Evolutionary conservation across 805 yeast species (phyloP).

Genomic region (Helenozyma rhizophorensis): DNA sequence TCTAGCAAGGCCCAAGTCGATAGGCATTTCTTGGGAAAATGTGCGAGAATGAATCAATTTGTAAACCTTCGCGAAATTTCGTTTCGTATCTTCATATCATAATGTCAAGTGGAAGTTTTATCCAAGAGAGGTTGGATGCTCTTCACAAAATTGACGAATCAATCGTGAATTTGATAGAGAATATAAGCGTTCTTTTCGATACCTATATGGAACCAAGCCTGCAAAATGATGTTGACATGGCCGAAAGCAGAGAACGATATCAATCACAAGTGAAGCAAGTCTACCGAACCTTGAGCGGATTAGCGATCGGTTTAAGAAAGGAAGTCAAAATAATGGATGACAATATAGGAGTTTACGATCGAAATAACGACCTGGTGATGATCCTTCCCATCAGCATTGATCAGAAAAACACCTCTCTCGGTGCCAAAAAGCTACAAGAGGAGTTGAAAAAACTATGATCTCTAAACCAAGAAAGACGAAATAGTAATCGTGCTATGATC

Average conservation of each 20-base stretch:
- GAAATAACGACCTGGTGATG: slow-evolving; percentile 42
- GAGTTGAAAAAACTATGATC: slow-evolving; percentile 36
- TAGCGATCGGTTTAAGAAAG: slow-evolving; percentile 56
- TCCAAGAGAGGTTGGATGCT: slow-evolving; percentile 49
- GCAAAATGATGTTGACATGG: slow-evolving; percentile 17
- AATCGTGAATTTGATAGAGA: slow-evolving; percentile 48
- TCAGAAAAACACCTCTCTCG: slow-evolving; percentile 66
- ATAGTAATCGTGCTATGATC: background rate
- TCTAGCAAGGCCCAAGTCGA: slow-evolving; percentile 36
- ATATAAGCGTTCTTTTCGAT: slow-evolving; percentile 44
- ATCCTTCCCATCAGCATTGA: slow-evolving; percentile 66
- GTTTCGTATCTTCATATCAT: too few species aligned
- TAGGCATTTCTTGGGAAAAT: too few species aligned
- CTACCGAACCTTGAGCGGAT: slow-evolving; percentile 50
- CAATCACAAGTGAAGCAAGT: slow-evolving; percentile 42
- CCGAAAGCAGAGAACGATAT: slow-evolving; percentile 35
- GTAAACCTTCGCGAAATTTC: too few species aligned
- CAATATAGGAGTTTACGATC: slow-evolving; percentile 45
- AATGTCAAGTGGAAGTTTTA: slow-evolving; percentile 21
- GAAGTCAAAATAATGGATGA: slow-evolving; percentile 66
- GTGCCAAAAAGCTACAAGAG: slow-evolving; percentile 50
- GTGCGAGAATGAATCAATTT: too few species aligned
- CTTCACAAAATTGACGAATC: slow-evolving; percentile 49
- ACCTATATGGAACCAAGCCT: slow-evolving; percentile 31
- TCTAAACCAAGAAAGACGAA: background rate